Percentiles rank a stretch among this genome's conserved stretches.
Evolutionary conservation across 2,329 filamentous ascomycete genomes (phyloP).

Genomic region (Curvularia spicifera): DNA sequence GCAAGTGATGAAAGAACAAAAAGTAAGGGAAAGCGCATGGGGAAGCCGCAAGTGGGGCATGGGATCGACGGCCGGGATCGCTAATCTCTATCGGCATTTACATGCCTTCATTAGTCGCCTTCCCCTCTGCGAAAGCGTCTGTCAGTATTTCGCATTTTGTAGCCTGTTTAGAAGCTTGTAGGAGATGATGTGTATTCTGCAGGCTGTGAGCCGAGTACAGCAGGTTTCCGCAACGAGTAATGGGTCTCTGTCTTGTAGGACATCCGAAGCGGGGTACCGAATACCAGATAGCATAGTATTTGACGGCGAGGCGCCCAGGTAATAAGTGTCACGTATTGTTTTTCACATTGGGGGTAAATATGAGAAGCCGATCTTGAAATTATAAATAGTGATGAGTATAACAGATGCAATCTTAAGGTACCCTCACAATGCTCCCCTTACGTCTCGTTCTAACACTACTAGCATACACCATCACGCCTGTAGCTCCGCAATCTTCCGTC

Average conservation of each 20-base stretch:
- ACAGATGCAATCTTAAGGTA: neutral
- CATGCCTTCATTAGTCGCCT: constrained; percentile 1
- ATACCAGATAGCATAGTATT: neutral
- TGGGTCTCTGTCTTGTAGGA: neutral
- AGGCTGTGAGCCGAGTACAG: neutral
- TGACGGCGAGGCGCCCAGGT: neutral
- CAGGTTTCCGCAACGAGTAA: neutral
- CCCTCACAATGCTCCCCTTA: neutral
- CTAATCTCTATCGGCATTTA: constrained; percentile 6
- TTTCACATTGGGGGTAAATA: neutral
- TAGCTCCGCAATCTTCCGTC: neutral
- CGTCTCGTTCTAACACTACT: neutral
- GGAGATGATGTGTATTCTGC: neutral
- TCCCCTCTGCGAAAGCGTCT: neutral
- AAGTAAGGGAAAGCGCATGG: constrained; percentile 25
- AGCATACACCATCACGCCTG: neutral
- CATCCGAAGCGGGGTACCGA: constrained; percentile 12
- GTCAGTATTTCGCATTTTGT: neutral
- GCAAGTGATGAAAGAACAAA: constrained; percentile 29
- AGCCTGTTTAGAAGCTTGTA: neutral
- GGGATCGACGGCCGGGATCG: constrained; percentile 30
- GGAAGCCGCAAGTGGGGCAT: constrained; percentile 34
- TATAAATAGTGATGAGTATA: neutral
- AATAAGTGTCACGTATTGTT: neutral
- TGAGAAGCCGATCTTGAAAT: too few species aligned